phyloP scores from a whole-genome alignment of 805 yeast species.

The Teunomyces tritomae region DNA sequence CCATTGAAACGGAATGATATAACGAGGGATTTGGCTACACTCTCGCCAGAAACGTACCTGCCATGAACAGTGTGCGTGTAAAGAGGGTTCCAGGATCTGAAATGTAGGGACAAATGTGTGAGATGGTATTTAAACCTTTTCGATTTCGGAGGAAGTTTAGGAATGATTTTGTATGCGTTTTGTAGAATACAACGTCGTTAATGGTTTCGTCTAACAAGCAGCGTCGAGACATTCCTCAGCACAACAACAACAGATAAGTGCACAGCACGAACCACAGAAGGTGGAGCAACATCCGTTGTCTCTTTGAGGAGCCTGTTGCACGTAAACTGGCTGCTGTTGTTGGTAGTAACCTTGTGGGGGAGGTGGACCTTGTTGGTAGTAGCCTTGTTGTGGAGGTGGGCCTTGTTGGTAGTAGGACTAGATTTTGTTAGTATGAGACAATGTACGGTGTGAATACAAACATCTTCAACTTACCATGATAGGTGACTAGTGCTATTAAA shows the following conservation, averaged over 20 bases:
- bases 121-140: too few species aligned
- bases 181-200: background rate
- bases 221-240: slow-evolving; percentile 16
- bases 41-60: background rate
- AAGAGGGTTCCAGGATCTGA: too few species aligned
- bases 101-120: too few species aligned
- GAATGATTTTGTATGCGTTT: background rate
- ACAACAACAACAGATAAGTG: slow-evolving; percentile 17
- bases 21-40: background rate
- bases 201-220: background rate
- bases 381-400: slow-evolving; percentile 15
- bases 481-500: background rate
- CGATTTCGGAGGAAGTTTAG: too few species aligned
- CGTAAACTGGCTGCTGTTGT: slow-evolving; percentile 33
- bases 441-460: background rate
- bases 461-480: slow-evolving; percentile 1
- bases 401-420: slow-evolving; percentile 18
- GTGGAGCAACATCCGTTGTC: slow-evolving; percentile 25
- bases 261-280: slow-evolving; percentile 15
- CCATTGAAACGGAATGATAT: background rate
- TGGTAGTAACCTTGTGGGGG: slow-evolving; percentile 26
- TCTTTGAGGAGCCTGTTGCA: slow-evolving; percentile 24
- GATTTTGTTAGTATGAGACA: slow-evolving; percentile 2
- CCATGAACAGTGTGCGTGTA: background rate
- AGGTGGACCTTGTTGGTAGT: slow-evolving; percentile 25